Evolutionary conservation across 2,329 filamentous ascomycete genomes (phyloP), one percentile per base, ranked within the genome.

Genomic region (Microascus cirrosus): DNA sequence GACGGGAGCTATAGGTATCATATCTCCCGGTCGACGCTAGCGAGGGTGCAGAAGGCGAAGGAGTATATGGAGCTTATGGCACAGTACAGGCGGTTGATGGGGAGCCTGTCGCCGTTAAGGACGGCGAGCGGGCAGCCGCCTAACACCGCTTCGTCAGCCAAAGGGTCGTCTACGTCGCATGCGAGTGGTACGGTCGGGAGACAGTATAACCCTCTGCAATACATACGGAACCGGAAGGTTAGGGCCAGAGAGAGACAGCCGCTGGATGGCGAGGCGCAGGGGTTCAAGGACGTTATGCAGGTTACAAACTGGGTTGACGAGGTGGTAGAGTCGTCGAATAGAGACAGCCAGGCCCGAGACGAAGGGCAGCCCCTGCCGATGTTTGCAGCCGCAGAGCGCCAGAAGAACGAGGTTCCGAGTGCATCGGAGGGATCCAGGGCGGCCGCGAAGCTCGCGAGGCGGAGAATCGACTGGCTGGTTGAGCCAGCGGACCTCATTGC

Each of bases 171-270:
- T n/a, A 63, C 60, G 25, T 73, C 61, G 65, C 74, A 64, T 57
- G 69, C 59, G 60, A 69, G 58, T 69, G 70, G 61, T 55, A 73
- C 63, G 59, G 69, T 86, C 8, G 87, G 88, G 4, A 85, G 92
- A 56, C 73, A 77, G 2, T 97, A 97, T 68, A 96, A 99, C 68
- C 94, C 93, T 4, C 73, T 99, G 25, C 94, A 97, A 70, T 90
- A 90, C 64, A 88, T 97, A 58, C 86, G 94, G 22, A 97, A 99
- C 67, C 82, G 93, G 54, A 93, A 92, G 68, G 82, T 94, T 13
- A 81, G 94, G 61, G 86, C 87, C 28, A 82, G 92, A 18, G 89
- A 95, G 71, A 82, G 89, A 48, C 85, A 82, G 62, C 73, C 80
- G 0, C 85, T 96, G 36, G 83, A 94, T 65, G 84, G 88, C 18